phyloP scores from a whole-genome alignment of 2,329 filamentous ascomycete genomes.

The Juglanconis juglandina region DNA sequence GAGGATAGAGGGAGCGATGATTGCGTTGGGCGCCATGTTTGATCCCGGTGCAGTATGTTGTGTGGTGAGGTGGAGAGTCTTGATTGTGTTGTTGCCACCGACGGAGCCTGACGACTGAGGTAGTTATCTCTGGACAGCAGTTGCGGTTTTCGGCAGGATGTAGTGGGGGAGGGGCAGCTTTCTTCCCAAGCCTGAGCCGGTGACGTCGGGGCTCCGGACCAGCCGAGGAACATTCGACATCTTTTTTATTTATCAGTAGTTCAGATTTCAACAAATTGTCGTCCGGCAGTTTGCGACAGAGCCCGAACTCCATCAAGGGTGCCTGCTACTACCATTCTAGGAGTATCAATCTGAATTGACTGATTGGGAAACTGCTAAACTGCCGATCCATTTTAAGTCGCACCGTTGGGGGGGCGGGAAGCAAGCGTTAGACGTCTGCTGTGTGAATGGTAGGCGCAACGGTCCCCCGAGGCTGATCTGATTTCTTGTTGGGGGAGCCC shows the following conservation, averaged over 20 bases:
- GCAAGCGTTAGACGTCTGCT: no score
- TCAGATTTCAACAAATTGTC: neutral
- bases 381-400: neutral
- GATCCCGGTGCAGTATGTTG: neutral
- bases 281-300: neutral
- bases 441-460: neutral
- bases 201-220: neutral
- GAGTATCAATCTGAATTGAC: neutral
- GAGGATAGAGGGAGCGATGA: slow-evolving; percentile 94
- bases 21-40: slow-evolving; percentile 81
- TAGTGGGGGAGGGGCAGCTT: neutral
- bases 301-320: neutral
- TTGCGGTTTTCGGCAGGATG: neutral
- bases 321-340: neutral
- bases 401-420: no score
- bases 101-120: neutral
- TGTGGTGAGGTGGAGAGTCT: neutral
- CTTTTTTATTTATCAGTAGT: neutral
- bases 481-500: neutral
- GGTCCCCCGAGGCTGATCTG: neutral
- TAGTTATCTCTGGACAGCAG: neutral
- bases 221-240: neutral
- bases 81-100: neutral
- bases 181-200: neutral
- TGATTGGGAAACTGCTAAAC: neutral